Evolutionary conservation across 2,329 filamentous ascomycete genomes (phyloP).

Genomic region (Cadophora malorum): DNA sequence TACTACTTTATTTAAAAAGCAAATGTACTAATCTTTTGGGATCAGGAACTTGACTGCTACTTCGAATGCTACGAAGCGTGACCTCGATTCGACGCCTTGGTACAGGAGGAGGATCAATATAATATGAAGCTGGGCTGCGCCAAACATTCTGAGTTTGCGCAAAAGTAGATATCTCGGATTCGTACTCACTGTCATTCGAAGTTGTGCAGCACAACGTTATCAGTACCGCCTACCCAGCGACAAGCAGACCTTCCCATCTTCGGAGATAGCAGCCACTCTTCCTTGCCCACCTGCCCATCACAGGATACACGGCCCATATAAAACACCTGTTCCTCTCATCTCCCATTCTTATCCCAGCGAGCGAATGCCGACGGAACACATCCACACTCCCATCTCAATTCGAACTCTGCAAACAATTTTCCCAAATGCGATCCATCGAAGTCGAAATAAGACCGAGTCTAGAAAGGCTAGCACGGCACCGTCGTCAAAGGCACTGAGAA

Average conservation of each 20-base stretch:
- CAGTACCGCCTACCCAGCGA: neutral
- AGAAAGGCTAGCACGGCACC: conserved; percentile 6
- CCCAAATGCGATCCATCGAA: neutral
- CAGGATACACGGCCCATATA: neutral
- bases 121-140: no score
- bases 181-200: no score
- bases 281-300: neutral
- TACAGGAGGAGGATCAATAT: no score
- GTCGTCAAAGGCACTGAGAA: conserved; percentile 2
- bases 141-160: no score
- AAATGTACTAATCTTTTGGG: no score
- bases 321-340: neutral
- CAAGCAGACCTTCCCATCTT: neutral
- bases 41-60: no score
- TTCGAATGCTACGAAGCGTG: no score
- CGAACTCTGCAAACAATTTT: conserved; percentile 4
- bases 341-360: neutral
- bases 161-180: no score
- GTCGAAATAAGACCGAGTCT: conserved; percentile 17
- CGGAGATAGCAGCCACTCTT: neutral
- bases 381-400: neutral
- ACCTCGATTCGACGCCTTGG: no score
- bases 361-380: neutral
- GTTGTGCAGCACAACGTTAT: neutral
- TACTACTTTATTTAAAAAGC: no score